Base-by-base conservation (phyloP, 257 asterid species). In the Fraxinus excelsior region DNA sequence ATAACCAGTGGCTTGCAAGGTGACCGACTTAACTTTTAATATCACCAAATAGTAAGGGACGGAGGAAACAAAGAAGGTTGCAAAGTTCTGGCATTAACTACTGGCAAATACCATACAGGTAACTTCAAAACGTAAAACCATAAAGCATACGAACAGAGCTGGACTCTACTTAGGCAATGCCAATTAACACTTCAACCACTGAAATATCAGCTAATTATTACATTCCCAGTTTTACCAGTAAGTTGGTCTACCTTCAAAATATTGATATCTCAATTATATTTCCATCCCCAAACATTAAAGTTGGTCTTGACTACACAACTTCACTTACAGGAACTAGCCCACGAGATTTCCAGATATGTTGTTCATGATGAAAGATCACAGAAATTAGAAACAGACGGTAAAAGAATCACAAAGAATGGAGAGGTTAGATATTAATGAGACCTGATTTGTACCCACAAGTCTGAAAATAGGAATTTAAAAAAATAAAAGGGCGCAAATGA, bases 1-100 rank as follows among this genome's bases (percentile, higher is more conserved):
- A 81, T 83, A 79, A 77, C 81, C 70, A 73, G 82, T 69, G 67
- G 71, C 34, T 62, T 62, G 68, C 18, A 25, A 62, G 68, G 34
- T 18, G 68, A 25, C 18, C 34, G 34, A 12, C 35, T 62, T 25
- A 10, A 60, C 67, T 10, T 56, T 21, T 56, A 56, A 56, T 56
- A 56, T 56, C 65, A 56, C 28, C 65, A 56, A 21, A 25, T 23
- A 11, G 67, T 62, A 62, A 11, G 67, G 19, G 34, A 62, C 18
- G 67, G 14, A 5, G 32, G 67, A 62, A 62, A 26, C 19, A 13
- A 44, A 44, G 19, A 44, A 44, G 53, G n/a, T 44, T 14, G 53
- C n/a, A 5, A 44, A 44, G 7, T 44, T 44, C 53, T 44, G 18
- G 53, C 53, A 44, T 44, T 14, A 42, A 44, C 53, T 13, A 44